Conservation (phyloP, 2,329 filamentous ascomycete species). For the Mycosphaerella sp. region DNA sequence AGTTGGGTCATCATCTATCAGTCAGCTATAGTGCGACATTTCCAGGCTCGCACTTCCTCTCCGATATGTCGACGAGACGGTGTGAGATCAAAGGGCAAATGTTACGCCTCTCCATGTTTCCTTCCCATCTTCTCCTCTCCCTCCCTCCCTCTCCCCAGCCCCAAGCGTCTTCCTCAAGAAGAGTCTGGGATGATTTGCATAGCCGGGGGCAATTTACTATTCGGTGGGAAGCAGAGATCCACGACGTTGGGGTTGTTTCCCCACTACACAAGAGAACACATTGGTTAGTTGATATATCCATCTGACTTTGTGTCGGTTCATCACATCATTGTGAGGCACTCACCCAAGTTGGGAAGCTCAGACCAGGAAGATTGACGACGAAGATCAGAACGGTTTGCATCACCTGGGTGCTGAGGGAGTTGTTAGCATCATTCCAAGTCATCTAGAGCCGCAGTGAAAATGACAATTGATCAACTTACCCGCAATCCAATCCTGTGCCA, state of each 20-base stretch:
- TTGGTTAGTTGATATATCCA: too few relatives aligned
- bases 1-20: too few relatives aligned
- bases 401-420: neutral
- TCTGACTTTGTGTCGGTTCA: too few relatives aligned
- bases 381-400: conserved; percentile 12
- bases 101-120: too few relatives aligned
- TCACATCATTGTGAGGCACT: neutral
- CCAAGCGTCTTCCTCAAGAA: neutral
- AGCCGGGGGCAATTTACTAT: conserved; percentile 6
- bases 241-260: neutral
- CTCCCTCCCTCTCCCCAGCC: neutral
- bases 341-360: conserved; percentile 7
- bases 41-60: too few relatives aligned
- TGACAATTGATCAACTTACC: neutral
- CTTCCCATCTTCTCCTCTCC: neutral
- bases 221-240: conserved; percentile 6
- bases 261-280: neutral
- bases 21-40: too few relatives aligned
- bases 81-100: too few relatives aligned
- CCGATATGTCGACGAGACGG: too few relatives aligned
- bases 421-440: too few relatives aligned
- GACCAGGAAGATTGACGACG: conserved; percentile 8
- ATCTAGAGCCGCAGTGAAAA: too few relatives aligned
- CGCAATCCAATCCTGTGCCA: conserved; percentile 8
- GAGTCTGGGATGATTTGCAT: conserved; percentile 8